These are phyloP conservation scores for Ehretia macrophylla DNA, from an alignment of 257 asterid genomes.

Conservation along the genomic window DNA sequence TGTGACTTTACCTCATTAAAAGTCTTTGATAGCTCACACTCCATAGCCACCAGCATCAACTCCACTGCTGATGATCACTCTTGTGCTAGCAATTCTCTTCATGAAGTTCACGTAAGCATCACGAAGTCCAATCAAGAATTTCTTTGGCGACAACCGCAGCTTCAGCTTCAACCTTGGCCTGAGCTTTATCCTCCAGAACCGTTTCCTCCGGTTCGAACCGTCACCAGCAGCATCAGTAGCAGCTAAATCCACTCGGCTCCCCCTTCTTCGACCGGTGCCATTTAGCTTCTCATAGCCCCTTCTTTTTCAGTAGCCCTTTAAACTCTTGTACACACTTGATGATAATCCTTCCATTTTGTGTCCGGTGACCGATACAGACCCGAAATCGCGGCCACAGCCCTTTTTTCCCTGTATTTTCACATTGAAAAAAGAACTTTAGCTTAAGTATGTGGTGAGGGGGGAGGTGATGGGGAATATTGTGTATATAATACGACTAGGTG, in stretches of 20 bases:
- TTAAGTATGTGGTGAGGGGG: background rate
- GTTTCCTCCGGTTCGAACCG: slow-evolving; percentile 13
- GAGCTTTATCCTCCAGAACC: slow-evolving; percentile 29
- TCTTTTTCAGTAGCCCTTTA: slow-evolving; percentile 29
- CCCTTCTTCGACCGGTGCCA: slow-evolving; percentile 15
- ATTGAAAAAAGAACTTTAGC: background rate
- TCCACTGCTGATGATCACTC: slow-evolving; percentile 15
- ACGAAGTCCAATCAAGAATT: slow-evolving; percentile 23
- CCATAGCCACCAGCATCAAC: background rate
- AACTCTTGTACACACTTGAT: slow-evolving; percentile 11
- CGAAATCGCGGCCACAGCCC: too few species aligned
- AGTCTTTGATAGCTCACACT: too few species aligned
- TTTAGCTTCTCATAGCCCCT: slow-evolving; percentile 25
- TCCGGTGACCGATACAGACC: too few species aligned
- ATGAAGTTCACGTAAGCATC: slow-evolving; percentile 38
- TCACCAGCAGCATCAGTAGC: too few species aligned
- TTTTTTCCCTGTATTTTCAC: too few species aligned
- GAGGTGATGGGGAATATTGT: too few species aligned
- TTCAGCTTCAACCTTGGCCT: slow-evolving; percentile 26
- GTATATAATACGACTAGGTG: background rate
- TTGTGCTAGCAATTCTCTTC: slow-evolving; percentile 23
- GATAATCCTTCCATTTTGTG: background rate
- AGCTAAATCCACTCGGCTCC: slow-evolving; percentile 11
- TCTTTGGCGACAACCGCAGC: slow-evolving; percentile 26
- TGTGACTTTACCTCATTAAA: too few species aligned